Evolutionary conservation across 1,139 yeast genomes (phyloP).

Genomic region (Suzukiozyma palmioleophila): DNA sequence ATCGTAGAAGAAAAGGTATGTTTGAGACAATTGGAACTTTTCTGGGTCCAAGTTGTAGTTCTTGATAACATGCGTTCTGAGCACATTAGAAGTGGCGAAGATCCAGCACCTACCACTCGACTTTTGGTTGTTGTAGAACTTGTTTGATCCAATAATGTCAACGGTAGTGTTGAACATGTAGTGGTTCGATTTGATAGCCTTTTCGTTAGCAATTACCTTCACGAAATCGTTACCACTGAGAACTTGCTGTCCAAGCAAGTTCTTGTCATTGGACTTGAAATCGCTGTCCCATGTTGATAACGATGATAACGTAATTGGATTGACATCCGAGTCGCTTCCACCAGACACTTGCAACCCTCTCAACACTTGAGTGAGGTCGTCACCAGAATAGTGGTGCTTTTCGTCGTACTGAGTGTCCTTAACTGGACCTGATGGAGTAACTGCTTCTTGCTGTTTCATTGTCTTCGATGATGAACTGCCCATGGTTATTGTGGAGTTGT

Average conservation of each 20-base stretch:
- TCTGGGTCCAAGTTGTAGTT: slow-evolving; percentile 59
- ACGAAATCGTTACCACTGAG: slow-evolving; percentile 48
- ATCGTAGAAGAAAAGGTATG: slow-evolving; percentile 31
- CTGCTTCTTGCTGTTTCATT: background rate
- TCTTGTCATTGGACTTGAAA: slow-evolving; percentile 49
- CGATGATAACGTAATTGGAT: slow-evolving; percentile 27
- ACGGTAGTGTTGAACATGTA: slow-evolving; percentile 59
- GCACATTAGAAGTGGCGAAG: slow-evolving; percentile 73
- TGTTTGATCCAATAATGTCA: slow-evolving; percentile 63
- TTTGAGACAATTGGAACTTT: slow-evolving; percentile 64
- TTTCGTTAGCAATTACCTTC: slow-evolving; percentile 33
- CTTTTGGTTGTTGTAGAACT: slow-evolving; percentile 60
- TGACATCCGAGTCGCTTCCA: slow-evolving; percentile 6
- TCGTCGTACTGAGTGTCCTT: too few species aligned
- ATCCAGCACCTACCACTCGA: slow-evolving; percentile 84
- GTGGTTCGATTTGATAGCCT: slow-evolving; percentile 27
- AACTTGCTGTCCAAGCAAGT: slow-evolving; percentile 56
- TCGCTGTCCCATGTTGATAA: slow-evolving; percentile 49
- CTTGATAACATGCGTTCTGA: slow-evolving; percentile 59
- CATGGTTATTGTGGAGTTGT: background rate
- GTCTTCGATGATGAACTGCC: background rate
- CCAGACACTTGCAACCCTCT: slow-evolving; percentile 11
- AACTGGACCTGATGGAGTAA: background rate
- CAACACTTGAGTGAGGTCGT: slow-evolving; percentile 5
- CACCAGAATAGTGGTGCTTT: too few species aligned